Base-by-base conservation (phyloP, 805 yeast genomes). In the Candida xiaguanensis region DNA sequence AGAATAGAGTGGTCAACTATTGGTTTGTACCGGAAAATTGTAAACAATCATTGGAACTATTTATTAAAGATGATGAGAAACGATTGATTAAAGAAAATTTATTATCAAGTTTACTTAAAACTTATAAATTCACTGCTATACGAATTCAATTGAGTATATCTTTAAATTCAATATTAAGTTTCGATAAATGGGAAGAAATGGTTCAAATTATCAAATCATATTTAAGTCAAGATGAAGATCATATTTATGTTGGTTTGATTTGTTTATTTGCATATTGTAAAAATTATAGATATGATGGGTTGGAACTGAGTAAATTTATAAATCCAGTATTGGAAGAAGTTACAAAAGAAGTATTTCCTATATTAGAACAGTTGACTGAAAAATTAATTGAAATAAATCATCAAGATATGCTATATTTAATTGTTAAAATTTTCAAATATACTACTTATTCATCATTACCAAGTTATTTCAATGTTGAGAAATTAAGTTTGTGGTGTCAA, bases 61-160 rank as follows among this genome's bases (percentile, higher is more conserved):
- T 48, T 5, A 61, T 69, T 24, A 55, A 48, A 35, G 61, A 47
- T 6, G 50, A 53, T 13, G 74, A 69, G 42, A 67, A 67, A 42
- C 51, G 59, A 8, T 36, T 50, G 12, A 65, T 93, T 46, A 68
- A 68, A 48, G 55, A 56, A 38, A 64, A 63, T 43, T 55, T 69
- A 49, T 51, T 69, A 23, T 58, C 59, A 32, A 59, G 70, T 1
- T 57, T 90, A 51, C 50, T 63, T 31, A 59, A 62, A 32, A 59
- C 60, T 22, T 59, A 61, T 44, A 59, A 58, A 40, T 59, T 55
- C 42, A 48, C 48, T 24, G 61, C 56, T 45, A 42, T 82, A 29
- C 65, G 75, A 48, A 74, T 80, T 22, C 86, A 80, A 54, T 59
- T 82, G 36, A 60, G 80, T 13, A 75, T 77, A 20, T 74, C 85